Conservation (phyloP, 1,139 yeast species). For the Yamadazyma dushanensis region DNA sequence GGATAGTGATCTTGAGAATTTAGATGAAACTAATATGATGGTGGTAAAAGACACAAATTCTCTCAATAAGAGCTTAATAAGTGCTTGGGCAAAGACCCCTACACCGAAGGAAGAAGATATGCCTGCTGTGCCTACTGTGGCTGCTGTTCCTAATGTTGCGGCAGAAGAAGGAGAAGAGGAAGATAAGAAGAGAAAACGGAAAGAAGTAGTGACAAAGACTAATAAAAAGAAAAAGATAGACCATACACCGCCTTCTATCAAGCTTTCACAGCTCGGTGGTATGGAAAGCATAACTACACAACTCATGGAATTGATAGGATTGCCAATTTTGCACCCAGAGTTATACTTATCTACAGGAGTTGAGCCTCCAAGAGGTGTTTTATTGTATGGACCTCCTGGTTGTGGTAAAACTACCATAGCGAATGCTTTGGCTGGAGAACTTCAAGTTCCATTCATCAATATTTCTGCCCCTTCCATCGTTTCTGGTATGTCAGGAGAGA, state of each 20-base stretch:
- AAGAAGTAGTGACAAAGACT: conserved; percentile 23
- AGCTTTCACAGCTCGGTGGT: conserved; percentile 82
- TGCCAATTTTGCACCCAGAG: conserved; percentile 93
- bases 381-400: conserved; percentile 97
- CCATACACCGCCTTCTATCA: conserved; percentile 68
- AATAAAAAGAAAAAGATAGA: conserved; percentile 48
- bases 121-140: conserved; percentile 5
- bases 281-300: conserved; percentile 81
- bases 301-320: conserved; percentile 83
- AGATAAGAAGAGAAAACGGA: conserved; percentile 29
- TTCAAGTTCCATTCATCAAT: conserved; percentile 88
- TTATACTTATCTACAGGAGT: conserved; percentile 85
- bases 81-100: conserved; percentile 50
- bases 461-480: conserved; percentile 96
- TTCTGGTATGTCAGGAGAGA: conserved; percentile 99
- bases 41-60: conserved; percentile 58
- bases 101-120: conserved; percentile 9
- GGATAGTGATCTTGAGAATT: conserved; percentile 38
- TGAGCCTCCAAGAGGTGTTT: conserved; percentile 95
- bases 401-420: conserved; percentile 98
- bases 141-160: not conserved
- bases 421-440: conserved; percentile 92
- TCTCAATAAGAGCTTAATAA: conserved; percentile 74
- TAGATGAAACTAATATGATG: conserved; percentile 54
- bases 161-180: conserved; percentile 17